Base-by-base conservation (phyloP, 768 basidiomycete species). In the Mycena latifolia region DNA sequence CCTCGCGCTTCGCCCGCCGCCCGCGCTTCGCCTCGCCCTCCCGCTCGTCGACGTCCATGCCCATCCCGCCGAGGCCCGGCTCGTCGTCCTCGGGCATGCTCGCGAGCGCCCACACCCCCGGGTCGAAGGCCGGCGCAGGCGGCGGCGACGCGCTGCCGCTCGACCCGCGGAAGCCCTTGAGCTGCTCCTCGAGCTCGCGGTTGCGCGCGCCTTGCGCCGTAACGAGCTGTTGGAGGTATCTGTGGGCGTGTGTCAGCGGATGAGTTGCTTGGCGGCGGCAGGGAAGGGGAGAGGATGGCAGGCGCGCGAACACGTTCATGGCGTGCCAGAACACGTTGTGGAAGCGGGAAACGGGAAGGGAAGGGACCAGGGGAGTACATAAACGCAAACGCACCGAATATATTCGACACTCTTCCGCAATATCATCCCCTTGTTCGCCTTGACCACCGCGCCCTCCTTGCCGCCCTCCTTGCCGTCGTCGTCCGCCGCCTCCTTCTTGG, bases 341-440 rank as follows among this genome's bases (percentile, higher is more conserved):
- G 33, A 35, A 35, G 33, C 6, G 33, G 33, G 33, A 6, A 14
- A 35, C 33, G 33, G 33, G 8, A 14, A 35, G 33, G 8, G 33
- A 35, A 35, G 33, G 33, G 33, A 35, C 33, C 8, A 35, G n/a
- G n/a, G 33, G 33, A 35, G 14, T 6, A 35, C 6, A 35, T 35
- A 35, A 35, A 14, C n/a, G 22, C 28, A 39, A 77, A 77, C 2
- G 51, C 41, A 85, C 80, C 84, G 69, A 31, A 91, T 90, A 72
- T 91, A 90, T 72, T 91, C 90, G 2, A 92, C 90, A 60, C 89
- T 90, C 85, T 93, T 97, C 70, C 93, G 77, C 48, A 97, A 78
- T 46, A 97, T 95, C 89, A 96, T 93, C 35, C 95, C 95, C 83
- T 97, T 97, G 80, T 97, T 96, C 28, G 95, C 95, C 75, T 96